Evolutionary conservation across 1,284 basidiomycete genomes (phyloP).

Genomic region (Malassezia sp.): DNA sequence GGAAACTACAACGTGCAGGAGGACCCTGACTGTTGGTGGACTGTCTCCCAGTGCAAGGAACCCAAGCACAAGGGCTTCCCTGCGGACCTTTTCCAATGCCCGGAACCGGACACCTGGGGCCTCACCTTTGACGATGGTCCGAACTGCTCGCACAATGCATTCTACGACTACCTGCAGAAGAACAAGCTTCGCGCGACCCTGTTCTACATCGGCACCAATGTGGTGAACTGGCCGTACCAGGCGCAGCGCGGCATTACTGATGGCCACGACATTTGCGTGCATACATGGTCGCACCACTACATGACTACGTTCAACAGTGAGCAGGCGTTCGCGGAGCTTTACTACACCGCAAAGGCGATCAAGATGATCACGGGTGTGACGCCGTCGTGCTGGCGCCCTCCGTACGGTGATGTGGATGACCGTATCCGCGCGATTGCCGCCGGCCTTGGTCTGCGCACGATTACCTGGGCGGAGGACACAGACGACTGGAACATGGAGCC

Average conservation of each 20-base stretch:
- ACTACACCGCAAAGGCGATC: conserved; percentile 50
- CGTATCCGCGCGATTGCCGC: conserved; percentile 50
- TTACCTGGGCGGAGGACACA: conserved; percentile 49
- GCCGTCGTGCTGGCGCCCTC: conserved; percentile 46
- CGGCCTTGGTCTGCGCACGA: conserved; percentile 50
- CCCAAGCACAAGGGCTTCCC: conserved; percentile 41
- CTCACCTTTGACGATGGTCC: conserved; percentile 37
- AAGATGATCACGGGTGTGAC: conserved; percentile 50
- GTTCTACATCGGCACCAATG: conserved; percentile 28
- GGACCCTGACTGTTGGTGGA: conserved; percentile 45
- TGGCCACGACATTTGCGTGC: conserved; percentile 21
- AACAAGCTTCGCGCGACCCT: conserved; percentile 24
- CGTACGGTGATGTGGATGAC: conserved; percentile 52
- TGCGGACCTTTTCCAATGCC: conserved; percentile 47
- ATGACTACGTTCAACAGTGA: conserved; percentile 19
- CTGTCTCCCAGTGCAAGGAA: conserved; percentile 28
- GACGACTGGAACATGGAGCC: conserved; percentile 49
- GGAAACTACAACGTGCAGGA: conserved; percentile 9
- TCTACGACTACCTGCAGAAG: conserved; percentile 20
- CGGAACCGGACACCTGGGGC: conserved; percentile 48
- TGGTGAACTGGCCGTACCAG: conserved; percentile 52
- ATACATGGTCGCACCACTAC: conserved; percentile 25
- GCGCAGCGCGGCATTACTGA: conserved; percentile 47
- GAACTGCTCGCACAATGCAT: conserved; percentile 28
- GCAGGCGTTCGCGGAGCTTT: conserved; percentile 51